Evolutionary conservation across 148 eudicot genomes (phyloP).

Genomic region (Bassia scoparia): DNA sequence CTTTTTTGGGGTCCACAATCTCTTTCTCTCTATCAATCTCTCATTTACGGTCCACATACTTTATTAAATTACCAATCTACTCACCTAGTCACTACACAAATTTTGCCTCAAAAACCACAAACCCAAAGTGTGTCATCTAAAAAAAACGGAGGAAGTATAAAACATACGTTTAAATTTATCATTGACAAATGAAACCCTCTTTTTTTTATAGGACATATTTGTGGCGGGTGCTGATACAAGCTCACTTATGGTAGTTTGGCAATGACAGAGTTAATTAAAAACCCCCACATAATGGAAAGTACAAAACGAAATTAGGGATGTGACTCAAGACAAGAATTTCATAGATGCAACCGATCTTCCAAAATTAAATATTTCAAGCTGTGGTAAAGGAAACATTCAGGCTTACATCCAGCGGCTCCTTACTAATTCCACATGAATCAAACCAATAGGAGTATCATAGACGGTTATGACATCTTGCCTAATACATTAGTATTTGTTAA

Average conservation of each 20-base stretch:
- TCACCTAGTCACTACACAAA: too few species aligned
- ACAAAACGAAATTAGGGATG: conserved; percentile 25
- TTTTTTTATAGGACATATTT: conserved; percentile 6
- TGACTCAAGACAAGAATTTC: not conserved
- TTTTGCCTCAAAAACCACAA: too few species aligned
- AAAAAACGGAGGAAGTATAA: too few species aligned
- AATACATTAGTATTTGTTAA: conserved; percentile 26
- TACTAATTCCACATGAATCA: conserved; percentile 31
- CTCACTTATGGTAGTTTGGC: conserved; percentile 20
- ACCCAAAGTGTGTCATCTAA: too few species aligned
- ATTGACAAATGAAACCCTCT: too few species aligned
- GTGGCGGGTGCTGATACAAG: conserved; percentile 30
- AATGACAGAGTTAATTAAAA: conserved; percentile 30
- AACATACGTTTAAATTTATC: too few species aligned
- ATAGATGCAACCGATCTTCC: conserved; percentile 20
- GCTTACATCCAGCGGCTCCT: conserved; percentile 32
- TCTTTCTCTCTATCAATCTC: too few species aligned
- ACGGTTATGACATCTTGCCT: conserved; percentile 33
- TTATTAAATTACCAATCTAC: too few species aligned
- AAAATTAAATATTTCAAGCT: conserved; percentile 28
- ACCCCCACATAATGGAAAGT: conserved; percentile 22
- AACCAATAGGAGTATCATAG: conserved; percentile 21
- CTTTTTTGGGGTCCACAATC: too few species aligned
- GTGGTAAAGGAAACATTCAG: conserved; percentile 38
- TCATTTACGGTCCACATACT: too few species aligned